Evolutionary conservation across 2,329 filamentous ascomycete genomes (phyloP), one percentile per base, ranked within the genome.

Genomic region (Fusarium phyllophilum): DNA sequence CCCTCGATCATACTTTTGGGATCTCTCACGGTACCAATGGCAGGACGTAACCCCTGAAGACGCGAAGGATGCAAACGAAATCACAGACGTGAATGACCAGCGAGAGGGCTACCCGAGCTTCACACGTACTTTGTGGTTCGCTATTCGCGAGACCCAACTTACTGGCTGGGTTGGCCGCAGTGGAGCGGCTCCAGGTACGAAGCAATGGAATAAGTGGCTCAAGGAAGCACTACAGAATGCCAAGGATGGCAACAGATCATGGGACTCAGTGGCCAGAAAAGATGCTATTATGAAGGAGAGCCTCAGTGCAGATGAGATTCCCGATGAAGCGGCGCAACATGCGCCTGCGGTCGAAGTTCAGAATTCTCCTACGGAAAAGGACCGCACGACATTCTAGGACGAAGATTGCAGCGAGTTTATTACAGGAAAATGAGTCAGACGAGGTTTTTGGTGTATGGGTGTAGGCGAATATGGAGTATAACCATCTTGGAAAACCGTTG

Each of bases 71-170:
- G 85, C 86, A 3, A 68, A 87, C 61, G 8, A 60, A 7, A 73
- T 64, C 11, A 82, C 79, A 0, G 66, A 82, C 29, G 18, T 52
- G 1, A 36, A 49, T 0, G 83, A 85, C 62, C 77, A 78, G 52
- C 75, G 78, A 2, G 86, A 87, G 68, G 83, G 83, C 15, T 72
- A 80, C 18, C 83, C 84, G 13, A 88, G 84, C 62, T 90, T 86
- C 74, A 91, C 89, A 1, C 80, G 86, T 22, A 89, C 87, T 3
- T 79, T 91, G 63, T 91, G 89, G 89, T 89, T 85, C 71, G 88
- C 87, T 5, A 89, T 91, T 52, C 83, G 86, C 18, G 87, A 88
- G 75, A 90, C 89, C 1, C 79, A 84, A 75, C 81, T 82, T 31
- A 87, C 83, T 0, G 85, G 84, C 8, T 91, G 89, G 89, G 86